Percentiles rank a stretch among this genome's conserved stretches.
phyloP scores from a whole-genome alignment of 176 grass and related monocot species.

The Phragmites australis region DNA sequence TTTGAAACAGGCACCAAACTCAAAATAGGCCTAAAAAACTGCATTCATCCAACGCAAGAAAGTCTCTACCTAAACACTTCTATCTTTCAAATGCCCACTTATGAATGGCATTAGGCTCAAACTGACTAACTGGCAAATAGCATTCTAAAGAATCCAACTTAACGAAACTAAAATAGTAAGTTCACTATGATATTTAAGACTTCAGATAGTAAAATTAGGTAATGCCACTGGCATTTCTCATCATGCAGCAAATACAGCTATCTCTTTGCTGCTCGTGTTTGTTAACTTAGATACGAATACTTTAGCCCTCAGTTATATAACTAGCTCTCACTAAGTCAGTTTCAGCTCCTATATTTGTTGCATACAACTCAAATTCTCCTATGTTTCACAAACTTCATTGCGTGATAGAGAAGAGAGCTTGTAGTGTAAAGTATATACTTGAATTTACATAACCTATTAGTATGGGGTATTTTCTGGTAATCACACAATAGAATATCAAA shows the following conservation, averaged over 20 bases:
- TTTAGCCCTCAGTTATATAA: background rate
- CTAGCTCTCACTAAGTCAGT: background rate
- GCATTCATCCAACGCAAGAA: background rate
- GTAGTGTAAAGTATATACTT: background rate
- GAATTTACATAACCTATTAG: background rate
- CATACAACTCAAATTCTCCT: background rate
- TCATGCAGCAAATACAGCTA: background rate
- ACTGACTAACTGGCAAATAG: background rate
- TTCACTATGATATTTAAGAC: background rate
- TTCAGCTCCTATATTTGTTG: background rate
- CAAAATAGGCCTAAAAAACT: background rate
- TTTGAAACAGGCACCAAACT: no score
- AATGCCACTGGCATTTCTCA: background rate
- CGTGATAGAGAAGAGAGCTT: background rate
- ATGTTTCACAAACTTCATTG: background rate
- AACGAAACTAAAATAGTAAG: conserved; percentile 8
- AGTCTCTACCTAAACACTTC: background rate
- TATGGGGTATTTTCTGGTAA: background rate
- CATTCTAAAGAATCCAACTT: background rate
- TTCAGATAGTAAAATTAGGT: background rate
- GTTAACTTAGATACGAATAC: background rate
- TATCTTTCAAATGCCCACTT: background rate
- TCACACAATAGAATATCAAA: background rate
- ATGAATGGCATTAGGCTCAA: background rate
- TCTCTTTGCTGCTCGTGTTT: background rate